Percentiles rank a stretch among this genome's conserved stretches.
phyloP scores from a whole-genome alignment of 192 early-diverging fungal species.

The Tieghemiomyces parasiticus region DNA sequence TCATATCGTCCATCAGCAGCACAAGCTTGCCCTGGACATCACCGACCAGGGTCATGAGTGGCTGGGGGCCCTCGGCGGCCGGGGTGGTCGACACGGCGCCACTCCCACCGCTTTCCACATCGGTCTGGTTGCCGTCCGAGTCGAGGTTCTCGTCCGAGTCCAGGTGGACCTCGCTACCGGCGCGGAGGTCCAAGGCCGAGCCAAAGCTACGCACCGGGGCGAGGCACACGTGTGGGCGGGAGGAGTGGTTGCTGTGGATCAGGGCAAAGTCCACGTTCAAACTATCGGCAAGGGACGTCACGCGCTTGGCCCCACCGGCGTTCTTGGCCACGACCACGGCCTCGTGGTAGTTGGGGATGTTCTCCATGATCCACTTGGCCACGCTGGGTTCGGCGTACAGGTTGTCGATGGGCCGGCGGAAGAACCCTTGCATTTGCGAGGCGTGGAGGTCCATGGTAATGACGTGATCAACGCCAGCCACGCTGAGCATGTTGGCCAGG shows the following conservation, averaged over 20 bases:
- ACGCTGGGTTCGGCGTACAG: conserved; percentile 83
- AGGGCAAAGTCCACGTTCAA: conserved; percentile 90
- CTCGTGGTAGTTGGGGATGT: conserved; percentile 39
- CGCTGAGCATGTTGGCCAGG: conserved; percentile 85
- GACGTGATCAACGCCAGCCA: conserved; percentile 92
- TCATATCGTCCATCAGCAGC: conserved; percentile 94
- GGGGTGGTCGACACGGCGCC: no score
- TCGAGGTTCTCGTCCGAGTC: conserved; percentile 22
- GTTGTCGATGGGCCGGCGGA: conserved; percentile 88
- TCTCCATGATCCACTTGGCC: conserved; percentile 68
- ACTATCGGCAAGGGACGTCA: conserved; percentile 85
- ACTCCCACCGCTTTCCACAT: no score
- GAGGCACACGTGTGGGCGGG: conserved; percentile 27
- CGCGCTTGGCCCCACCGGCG: conserved; percentile 91
- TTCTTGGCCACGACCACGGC: conserved; percentile 88
- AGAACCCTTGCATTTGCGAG: conserved; percentile 92
- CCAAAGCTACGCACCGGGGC: conserved; percentile 15
- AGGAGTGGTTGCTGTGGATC: conserved; percentile 77
- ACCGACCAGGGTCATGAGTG: conserved; percentile 78
- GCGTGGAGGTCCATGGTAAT: conserved; percentile 98
- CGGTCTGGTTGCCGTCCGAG: conserved; percentile 27
- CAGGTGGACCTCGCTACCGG: conserved; percentile 12
- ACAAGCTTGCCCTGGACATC: conserved; percentile 74
- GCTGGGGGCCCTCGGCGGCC: no score
- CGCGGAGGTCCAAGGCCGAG: conserved; percentile 19